Base-by-base conservation (phyloP, 2,329 filamentous ascomycete species). In the Claviceps humidiphila region DNA sequence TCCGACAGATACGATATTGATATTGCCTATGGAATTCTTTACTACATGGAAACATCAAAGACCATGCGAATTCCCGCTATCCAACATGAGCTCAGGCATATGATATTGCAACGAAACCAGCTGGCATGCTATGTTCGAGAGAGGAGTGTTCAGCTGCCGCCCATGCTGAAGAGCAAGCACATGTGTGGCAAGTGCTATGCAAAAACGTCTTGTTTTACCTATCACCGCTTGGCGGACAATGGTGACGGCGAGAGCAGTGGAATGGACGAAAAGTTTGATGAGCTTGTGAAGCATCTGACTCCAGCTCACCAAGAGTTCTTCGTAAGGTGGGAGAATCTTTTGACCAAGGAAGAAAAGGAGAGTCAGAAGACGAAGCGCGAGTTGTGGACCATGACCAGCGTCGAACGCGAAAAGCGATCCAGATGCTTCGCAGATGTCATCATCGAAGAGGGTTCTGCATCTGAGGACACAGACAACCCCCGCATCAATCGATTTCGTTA, bases 1-100 rank as follows among this genome's bases (percentile, higher is more conserved):
- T 94, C 90, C 20, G 91, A 98, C 69, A 82, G 93, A 57, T 98
- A 98, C 66, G 89, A 98, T 69, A 81, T 97, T 52, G 84, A 95
- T 51, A 85, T 97, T 55, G 81, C 82, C 43, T 95, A 89, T 59
- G 93, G 93, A 7, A 81, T 98, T 52, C 72, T 98, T 11, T 98
- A 96, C 66, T 98, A 98, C 63, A 85, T 95, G 72, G 93, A 97
- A 65, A 88, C 82, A 2, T 91, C 89, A 0, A 84, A 88, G 58
- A 95, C 85, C 13, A 82, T 88, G 59, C 83, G 89, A 22, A 87
- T 98, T 44, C 88, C 89, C 3, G 84, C 88, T 6, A 78, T 97
- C 53, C 81, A 88, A 40, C 84, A 89, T 58, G 93, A 98, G 65
- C 79, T 98, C 50, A 83, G 89, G 40, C 89, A 96, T 60, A 95